Evolutionary conservation across 2,329 filamentous ascomycete genomes (phyloP).

Genomic region (Alternaria incomplexa): DNA sequence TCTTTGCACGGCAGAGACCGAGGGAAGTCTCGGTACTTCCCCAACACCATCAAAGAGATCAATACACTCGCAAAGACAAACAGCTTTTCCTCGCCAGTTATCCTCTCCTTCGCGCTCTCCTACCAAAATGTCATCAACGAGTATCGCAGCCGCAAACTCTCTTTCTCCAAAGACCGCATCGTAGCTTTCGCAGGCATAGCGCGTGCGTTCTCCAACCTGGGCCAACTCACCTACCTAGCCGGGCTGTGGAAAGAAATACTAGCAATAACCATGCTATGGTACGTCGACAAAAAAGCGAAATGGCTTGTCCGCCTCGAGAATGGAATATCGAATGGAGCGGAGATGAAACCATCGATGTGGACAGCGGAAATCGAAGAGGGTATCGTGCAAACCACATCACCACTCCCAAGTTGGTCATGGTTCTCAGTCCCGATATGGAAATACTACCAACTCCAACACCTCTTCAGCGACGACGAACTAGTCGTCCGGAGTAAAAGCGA

Average conservation of each 20-base stretch:
- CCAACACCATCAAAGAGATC: neutral
- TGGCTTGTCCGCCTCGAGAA: neutral
- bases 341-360: neutral
- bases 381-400: neutral
- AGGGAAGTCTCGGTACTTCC: conserved; percentile 13
- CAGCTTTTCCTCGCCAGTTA: neutral
- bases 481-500: neutral
- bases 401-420: neutral
- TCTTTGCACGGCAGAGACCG: neutral
- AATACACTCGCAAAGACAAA: neutral
- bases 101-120: neutral
- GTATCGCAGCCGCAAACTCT: conserved; percentile 5
- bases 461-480: neutral
- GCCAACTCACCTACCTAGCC: conserved; percentile 12
- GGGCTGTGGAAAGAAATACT: conserved; percentile 6
- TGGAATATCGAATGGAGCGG: neutral
- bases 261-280: conserved; percentile 8
- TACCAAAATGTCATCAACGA: neutral
- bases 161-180: conserved; percentile 6
- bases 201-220: neutral
- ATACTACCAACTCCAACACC: neutral
- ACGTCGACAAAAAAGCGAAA: neutral
- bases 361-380: neutral
- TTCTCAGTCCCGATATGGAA: neutral
- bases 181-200: conserved; percentile 17